Conservation (phyloP, 306 rosid genomes). For the Sophora flavescens region DNA sequence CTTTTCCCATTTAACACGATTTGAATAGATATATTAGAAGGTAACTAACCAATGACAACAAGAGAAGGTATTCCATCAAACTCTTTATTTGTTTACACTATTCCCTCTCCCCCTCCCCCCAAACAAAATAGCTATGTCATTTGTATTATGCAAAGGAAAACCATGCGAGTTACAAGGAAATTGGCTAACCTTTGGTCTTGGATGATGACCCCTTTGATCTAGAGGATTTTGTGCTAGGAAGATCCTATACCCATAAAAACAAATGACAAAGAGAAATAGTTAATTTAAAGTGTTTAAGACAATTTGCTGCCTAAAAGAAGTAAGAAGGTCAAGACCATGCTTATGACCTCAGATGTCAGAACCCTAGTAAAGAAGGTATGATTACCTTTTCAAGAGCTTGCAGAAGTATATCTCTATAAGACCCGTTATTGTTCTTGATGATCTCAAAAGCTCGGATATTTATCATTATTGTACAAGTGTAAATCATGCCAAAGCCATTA, state of each 20-base stretch:
- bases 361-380: no score
- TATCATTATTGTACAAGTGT: slow-evolving; percentile 9
- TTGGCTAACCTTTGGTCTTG: slow-evolving; percentile 58
- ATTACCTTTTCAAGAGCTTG: no score
- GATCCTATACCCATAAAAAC: no score
- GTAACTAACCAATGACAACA: slow-evolving; percentile 33
- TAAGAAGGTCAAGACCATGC: no score
- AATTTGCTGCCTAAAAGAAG: no score
- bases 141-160: slow-evolving; percentile 29
- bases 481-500: slow-evolving; percentile 31
- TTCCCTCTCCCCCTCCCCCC: not conserved
- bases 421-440: slow-evolving; percentile 53
- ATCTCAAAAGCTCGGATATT: slow-evolving; percentile 52
- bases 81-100: slow-evolving; percentile 16
- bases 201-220: no score
- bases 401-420: no score
- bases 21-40: slow-evolving; percentile 7
- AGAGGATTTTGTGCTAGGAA: no score
- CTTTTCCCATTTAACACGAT: not conserved
- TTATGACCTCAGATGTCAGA: no score
- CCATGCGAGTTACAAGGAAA: slow-evolving; percentile 24
- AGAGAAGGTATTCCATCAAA: slow-evolving; percentile 26
- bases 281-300: no score
- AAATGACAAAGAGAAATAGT: no score
- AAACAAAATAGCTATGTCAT: slow-evolving; percentile 17